phyloP scores from a whole-genome alignment of 2,329 filamentous ascomycete species.

The Ceratocystis smalleyi region DNA sequence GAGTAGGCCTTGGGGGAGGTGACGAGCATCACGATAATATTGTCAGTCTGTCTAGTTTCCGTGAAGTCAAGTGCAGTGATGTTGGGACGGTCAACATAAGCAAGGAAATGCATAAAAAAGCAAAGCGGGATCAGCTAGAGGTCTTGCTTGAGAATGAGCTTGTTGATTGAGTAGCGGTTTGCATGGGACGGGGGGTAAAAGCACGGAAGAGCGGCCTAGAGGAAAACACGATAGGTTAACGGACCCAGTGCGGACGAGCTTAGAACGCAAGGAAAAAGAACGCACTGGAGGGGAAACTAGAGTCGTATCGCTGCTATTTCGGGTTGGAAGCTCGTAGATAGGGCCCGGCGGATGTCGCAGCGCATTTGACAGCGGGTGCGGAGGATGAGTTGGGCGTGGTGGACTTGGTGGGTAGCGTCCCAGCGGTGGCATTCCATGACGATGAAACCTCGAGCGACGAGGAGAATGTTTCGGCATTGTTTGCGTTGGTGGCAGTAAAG shows the following conservation, averaged over 20 bases:
- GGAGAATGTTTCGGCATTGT: background rate
- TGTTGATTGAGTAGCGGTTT: constrained; percentile 22
- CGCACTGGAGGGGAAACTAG: background rate
- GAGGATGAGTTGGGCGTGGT: background rate
- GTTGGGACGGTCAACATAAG: constrained; percentile 52
- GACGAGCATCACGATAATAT: constrained; percentile 44
- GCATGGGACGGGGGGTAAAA: background rate
- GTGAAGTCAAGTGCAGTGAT: constrained; percentile 55
- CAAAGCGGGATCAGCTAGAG: constrained; percentile 43
- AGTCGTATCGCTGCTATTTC: background rate
- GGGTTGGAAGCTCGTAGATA: background rate
- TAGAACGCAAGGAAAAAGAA: background rate
- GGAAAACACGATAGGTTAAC: background rate
- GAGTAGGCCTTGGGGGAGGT: constrained; percentile 49
- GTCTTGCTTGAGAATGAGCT: constrained; percentile 43
- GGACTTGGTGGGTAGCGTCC: background rate
- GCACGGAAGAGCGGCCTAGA: background rate
- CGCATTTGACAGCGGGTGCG: background rate
- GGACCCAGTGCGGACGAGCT: no score
- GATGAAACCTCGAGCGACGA: background rate
- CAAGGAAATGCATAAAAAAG: constrained; percentile 50
- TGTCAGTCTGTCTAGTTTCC: constrained; percentile 42
- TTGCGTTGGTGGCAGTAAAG: background rate
- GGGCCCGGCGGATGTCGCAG: background rate
- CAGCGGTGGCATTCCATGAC: no score